Evolutionary conservation across 192 early-diverging fungal species (phyloP), one percentile per base, ranked within the genome.

Genomic region (Podila epicladia): DNA sequence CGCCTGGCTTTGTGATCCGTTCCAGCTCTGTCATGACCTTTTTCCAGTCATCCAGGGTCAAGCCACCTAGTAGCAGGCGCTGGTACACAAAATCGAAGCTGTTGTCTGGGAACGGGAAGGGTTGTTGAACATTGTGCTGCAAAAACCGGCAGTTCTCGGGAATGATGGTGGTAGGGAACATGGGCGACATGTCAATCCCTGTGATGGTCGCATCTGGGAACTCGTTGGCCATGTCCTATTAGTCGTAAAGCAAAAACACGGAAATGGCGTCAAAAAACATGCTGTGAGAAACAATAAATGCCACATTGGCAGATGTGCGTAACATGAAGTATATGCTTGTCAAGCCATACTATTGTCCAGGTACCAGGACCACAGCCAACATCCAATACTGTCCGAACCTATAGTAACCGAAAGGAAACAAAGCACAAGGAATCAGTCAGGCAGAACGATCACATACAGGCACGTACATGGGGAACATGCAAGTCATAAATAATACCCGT

Each of bases 221-320:
- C 26, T 70, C 83, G 7, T 73, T 80, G 38, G 88, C 85, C 69
- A 89, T 83, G 58, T 89, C 86, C 82, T 76, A 48, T 55, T 4
- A 50, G 12, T 11, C 17, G 19, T 9, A 28, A 2, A 31, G 6
- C 6, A 33, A 33, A 33, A 33, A 33, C 0, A 33, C 3, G 17
- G 4, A 22, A 26, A 20, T 20, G 51, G 51, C 20, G 53, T n/a
- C n/a, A 55, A 26, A 55, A 24, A 55, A 24, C n/a, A 9, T 22
- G 0, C 2, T 24, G 3, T 8, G 53, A 55, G 53, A 55, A 22
- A 24, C 50, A 51, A 7, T 2, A 29, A 8, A 0, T 22, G 19
- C 35, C 0, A 37, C 11, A 29, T 9, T 37, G 35, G 35, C 9
- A 8, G 7, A 55, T 24, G n/a, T n/a, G 24, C 24, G 24, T 11